Evolutionary conservation across 164 flowering plant genomes (phyloP).

Genomic region (Vitis rupestris): DNA sequence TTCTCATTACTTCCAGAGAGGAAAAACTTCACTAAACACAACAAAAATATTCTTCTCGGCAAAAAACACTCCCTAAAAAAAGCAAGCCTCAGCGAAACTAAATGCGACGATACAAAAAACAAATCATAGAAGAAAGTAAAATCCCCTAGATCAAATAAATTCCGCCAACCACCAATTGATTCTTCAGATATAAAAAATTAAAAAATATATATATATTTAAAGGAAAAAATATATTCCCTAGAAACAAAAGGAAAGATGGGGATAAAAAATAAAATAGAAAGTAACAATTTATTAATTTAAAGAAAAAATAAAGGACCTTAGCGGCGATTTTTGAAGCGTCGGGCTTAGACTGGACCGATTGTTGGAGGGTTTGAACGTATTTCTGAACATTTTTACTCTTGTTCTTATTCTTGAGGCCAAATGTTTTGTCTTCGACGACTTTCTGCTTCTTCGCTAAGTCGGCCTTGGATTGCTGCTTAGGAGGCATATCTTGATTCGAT

Average conservation of each 20-base stretch:
- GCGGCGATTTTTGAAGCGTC: constrained; percentile 66
- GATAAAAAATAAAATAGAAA: neutral
- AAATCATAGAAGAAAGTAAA: no score
- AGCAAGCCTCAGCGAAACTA: no score
- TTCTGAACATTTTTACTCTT: constrained; percentile 95
- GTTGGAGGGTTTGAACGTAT: constrained; percentile 78
- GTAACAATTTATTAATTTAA: neutral
- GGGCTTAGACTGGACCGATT: constrained; percentile 70
- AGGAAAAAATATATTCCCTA: no score
- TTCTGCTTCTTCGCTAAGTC: constrained; percentile 99
- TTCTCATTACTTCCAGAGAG: no score
- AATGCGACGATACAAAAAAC: no score
- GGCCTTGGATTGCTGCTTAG: constrained; percentile 70
- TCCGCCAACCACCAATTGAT: no score
- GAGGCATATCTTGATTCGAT: constrained; percentile 60
- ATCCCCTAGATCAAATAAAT: no score
- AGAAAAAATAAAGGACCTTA: constrained; percentile 40
- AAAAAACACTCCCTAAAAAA: no score
- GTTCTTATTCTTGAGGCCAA: constrained; percentile 95
- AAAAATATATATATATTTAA: no score
- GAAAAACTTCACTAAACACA: no score
- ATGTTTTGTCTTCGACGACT: constrained; percentile 93
- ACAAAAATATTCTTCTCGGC: no score
- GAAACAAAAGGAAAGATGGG: neutral
- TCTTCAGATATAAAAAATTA: no score